Percentiles rank a stretch among this genome's conserved stretches.
Evolutionary conservation across 352 stramenopile genomes (phyloP).

Genomic region (Thalassiosira delicatula): DNA sequence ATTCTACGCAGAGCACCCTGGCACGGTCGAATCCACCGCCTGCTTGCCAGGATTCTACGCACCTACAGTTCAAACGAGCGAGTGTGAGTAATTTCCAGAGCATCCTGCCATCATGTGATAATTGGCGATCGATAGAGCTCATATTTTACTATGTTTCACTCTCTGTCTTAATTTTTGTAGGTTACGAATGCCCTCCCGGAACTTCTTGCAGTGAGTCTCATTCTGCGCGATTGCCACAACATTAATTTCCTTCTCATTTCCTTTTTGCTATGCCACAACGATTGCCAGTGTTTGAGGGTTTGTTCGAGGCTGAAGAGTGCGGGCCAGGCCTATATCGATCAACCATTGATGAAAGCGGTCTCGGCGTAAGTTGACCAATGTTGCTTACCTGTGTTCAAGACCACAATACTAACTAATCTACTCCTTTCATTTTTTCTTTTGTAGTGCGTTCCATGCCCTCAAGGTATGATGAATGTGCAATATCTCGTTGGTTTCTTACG

Average conservation of each 20-base stretch:
- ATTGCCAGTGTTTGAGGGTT: slow-evolving; percentile 56
- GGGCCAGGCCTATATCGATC: slow-evolving; percentile 91
- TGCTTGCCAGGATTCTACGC: slow-evolving; percentile 95
- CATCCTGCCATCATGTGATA: not conserved
- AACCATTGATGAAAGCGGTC: slow-evolving; percentile 84
- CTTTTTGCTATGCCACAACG: not conserved
- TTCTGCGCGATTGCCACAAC: slow-evolving; percentile 79
- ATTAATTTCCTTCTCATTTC: too few relatives aligned
- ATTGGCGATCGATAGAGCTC: not conserved
- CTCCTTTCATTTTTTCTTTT: not conserved
- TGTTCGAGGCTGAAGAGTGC: slow-evolving; percentile 88
- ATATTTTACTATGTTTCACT: too few relatives aligned
- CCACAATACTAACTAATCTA: slow-evolving; percentile 4
- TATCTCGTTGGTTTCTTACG: too few relatives aligned
- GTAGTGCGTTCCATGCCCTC: slow-evolving; percentile 56
- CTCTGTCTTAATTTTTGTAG: too few relatives aligned
- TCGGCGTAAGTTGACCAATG: slow-evolving; percentile 85
- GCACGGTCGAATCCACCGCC: slow-evolving; percentile 89
- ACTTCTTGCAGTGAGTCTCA: slow-evolving; percentile 59
- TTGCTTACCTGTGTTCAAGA: slow-evolving; percentile 22
- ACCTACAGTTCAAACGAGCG: slow-evolving; percentile 93
- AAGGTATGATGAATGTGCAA: slow-evolving; percentile 42
- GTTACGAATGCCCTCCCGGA: slow-evolving; percentile 63
- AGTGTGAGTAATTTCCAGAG: slow-evolving; percentile 75
- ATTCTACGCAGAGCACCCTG: slow-evolving; percentile 90